Conservation (phyloP, 106 monocot species). For the Narthecium ossifragum region DNA sequence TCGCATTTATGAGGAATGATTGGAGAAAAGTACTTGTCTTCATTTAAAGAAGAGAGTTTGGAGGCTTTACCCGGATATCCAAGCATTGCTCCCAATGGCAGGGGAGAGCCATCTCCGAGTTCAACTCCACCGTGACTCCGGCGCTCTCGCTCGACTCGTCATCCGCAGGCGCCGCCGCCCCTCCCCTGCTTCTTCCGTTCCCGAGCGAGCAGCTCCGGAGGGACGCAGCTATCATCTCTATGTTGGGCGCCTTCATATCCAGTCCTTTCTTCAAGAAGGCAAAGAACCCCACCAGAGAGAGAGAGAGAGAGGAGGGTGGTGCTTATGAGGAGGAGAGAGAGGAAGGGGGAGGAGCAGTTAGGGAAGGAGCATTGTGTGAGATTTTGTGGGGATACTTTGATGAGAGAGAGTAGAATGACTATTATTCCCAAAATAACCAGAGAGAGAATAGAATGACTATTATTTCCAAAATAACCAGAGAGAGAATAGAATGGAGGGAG, state of each 20-base stretch:
- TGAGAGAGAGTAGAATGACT: too few relatives aligned
- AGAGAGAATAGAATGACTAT: too few relatives aligned
- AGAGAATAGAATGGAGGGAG: too few relatives aligned
- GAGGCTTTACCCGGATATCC: conserved; percentile 56
- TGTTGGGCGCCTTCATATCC: conserved; percentile 54
- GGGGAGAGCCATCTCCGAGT: conserved; percentile 78
- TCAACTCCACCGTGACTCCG: conserved; percentile 71
- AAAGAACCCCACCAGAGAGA: neutral
- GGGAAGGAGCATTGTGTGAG: too few relatives aligned
- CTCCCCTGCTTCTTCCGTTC: neutral
- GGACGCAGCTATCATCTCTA: conserved; percentile 72
- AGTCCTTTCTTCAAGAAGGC: too few relatives aligned
- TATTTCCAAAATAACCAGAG: too few relatives aligned
- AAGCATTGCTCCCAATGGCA: conserved; percentile 87
- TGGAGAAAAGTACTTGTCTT: conserved; percentile 10
- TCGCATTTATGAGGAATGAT: conserved; percentile 51
- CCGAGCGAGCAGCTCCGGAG: conserved; percentile 66
- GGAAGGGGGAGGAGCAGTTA: neutral
- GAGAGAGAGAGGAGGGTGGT: conserved; percentile 1
- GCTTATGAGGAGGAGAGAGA: neutral
- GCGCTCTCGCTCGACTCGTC: conserved; percentile 11
- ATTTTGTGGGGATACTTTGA: too few relatives aligned
- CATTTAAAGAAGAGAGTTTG: neutral
- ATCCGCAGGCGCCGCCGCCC: neutral
- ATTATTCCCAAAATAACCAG: too few relatives aligned